Conservation (phyloP, 192 early-diverging fungal genomes). For the Dissophora ornata region DNA sequence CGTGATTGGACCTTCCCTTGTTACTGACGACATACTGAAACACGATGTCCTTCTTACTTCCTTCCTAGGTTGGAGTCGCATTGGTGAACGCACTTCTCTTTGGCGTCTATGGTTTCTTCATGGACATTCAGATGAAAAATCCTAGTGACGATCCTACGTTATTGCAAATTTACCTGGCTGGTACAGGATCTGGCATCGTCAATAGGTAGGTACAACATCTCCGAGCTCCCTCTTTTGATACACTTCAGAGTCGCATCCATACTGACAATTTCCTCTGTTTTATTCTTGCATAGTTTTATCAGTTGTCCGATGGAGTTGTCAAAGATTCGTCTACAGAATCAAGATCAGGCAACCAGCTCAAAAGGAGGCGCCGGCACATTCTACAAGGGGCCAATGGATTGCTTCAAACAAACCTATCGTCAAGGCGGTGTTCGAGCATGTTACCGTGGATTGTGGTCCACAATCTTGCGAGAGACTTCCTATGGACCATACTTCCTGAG, state of each 20-base stretch:
- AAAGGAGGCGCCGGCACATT: conserved; percentile 14
- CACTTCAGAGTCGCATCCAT: too few relatives aligned
- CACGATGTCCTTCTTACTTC: conserved; percentile 4
- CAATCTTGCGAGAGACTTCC: conserved; percentile 62
- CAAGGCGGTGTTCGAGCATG: conserved; percentile 64
- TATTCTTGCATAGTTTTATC: conserved; percentile 54
- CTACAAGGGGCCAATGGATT: conserved; percentile 65
- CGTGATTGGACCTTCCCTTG: too few relatives aligned
- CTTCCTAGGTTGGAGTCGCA: conserved; percentile 64
- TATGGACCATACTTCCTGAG: conserved; percentile 69
- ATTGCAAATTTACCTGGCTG: conserved; percentile 62
- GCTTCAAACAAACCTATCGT: conserved; percentile 56
- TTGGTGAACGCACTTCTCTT: conserved; percentile 67
- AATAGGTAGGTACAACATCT: conserved; percentile 63
- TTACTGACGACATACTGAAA: too few relatives aligned
- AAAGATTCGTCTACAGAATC: conserved; percentile 68
- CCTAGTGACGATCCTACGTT: conserved; percentile 51
- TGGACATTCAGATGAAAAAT: conserved; percentile 60
- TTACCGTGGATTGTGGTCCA: conserved; percentile 62
- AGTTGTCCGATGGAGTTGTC: conserved; percentile 70
- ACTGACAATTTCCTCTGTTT: neutral
- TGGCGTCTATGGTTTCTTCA: conserved; percentile 63
- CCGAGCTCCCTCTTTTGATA: too few relatives aligned
- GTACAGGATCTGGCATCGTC: conserved; percentile 62
- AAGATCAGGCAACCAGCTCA: conserved; percentile 33